These are phyloP conservation scores for Larix kaempferi DNA, from an alignment of 75 land plant genomes.

Conservation along the genomic window DNA sequence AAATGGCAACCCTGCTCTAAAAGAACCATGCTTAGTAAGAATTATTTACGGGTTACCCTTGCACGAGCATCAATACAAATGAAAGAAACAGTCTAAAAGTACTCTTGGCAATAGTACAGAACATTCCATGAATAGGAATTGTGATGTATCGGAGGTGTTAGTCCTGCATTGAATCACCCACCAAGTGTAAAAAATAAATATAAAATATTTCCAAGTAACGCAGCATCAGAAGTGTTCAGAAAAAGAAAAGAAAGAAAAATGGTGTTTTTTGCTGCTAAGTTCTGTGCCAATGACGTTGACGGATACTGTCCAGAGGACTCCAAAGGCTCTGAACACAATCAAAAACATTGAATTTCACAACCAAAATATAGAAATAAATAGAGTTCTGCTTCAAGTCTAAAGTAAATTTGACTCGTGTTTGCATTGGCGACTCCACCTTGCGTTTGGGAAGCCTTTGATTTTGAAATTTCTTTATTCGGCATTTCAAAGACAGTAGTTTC, in stretches of 20 bases:
- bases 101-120: not conserved
- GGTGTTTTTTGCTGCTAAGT: not conserved
- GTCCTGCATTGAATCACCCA: not conserved
- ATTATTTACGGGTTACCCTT: too few relatives aligned
- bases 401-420: not conserved
- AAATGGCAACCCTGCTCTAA: too few relatives aligned
- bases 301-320: not conserved
- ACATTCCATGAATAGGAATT: not conserved
- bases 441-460: not conserved
- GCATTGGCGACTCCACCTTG: not conserved
- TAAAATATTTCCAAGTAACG: not conserved
- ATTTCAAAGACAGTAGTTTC: too few relatives aligned
- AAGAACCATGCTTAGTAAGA: too few relatives aligned
- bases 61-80: too few relatives aligned
- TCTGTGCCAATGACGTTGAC: not conserved
- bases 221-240: not conserved
- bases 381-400: not conserved
- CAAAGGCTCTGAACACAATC: not conserved
- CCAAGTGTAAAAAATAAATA: not conserved
- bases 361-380: not conserved
- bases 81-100: too few relatives aligned
- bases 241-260: not conserved
- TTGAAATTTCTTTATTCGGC: too few relatives aligned
- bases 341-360: not conserved
- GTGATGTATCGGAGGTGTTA: not conserved